A percentile compares a stretch with the other conserved stretches of the same genome.
phyloP scores from a whole-genome alignment of 768 basidiomycete species.

The Termitomyces sp. region DNA sequence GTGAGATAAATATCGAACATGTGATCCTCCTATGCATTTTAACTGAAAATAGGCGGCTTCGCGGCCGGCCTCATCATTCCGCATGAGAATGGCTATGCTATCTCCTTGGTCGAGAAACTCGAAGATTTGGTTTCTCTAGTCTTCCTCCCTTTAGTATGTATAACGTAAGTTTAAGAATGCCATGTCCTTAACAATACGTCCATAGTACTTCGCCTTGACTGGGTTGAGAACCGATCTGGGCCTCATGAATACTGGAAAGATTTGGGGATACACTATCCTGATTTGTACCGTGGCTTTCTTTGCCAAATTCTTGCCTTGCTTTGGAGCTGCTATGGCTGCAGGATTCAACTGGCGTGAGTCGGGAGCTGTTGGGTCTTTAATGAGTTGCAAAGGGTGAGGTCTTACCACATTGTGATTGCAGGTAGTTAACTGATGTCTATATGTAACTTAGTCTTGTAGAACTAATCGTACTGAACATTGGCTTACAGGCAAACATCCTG shows the following conservation, averaged over 20 bases:
- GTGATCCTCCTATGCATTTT: background rate
- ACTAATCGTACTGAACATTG: constrained; percentile 89
- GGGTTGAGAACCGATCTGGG: constrained; percentile 81
- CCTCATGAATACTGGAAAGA: constrained; percentile 63
- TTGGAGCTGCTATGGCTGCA: constrained; percentile 44
- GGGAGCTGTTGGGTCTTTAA: constrained; percentile 78
- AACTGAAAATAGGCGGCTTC: constrained; percentile 56
- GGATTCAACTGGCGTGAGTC: constrained; percentile 77
- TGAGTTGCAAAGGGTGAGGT: constrained; percentile 84
- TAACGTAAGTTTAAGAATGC: background rate
- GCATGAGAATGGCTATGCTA: constrained; percentile 76
- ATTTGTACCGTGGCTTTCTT: constrained; percentile 71
- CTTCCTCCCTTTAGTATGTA: constrained; percentile 25
- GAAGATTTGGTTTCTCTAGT: constrained; percentile 80
- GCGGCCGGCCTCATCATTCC: constrained; percentile 82
- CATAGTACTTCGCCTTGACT: constrained; percentile 73
- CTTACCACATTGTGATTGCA: background rate
- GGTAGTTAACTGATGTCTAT: background rate
- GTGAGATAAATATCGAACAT: constrained; percentile 21
- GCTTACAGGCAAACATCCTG: constrained; percentile 62
- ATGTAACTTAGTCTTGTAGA: constrained; percentile 61
- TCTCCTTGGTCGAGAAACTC: constrained; percentile 76
- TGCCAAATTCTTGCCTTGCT: constrained; percentile 76
- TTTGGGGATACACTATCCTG: constrained; percentile 79
- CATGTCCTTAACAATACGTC: constrained; percentile 1